Base-by-base conservation (phyloP, 768 basidiomycete genomes). In the Ramaria rubella region DNA sequence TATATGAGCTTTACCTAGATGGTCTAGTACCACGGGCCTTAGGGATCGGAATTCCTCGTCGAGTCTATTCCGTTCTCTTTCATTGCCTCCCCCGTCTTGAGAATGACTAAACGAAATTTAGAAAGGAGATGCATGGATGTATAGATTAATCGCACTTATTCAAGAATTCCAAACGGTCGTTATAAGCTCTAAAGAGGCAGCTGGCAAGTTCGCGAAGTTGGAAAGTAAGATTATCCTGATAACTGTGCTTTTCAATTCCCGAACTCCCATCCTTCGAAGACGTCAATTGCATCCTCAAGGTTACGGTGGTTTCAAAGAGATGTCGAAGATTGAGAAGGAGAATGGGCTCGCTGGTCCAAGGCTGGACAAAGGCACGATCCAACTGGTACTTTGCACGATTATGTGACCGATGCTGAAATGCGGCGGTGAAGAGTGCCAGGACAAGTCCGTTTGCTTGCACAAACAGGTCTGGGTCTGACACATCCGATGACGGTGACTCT, bases 341-440 rank as follows among this genome's bases (percentile, higher is more conserved):
- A 0, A 72, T 65, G 3, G 83, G 74, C 45, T 76, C 76, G 63
- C 90, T 90, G 17, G 92, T 91, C 95, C 94, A 98, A 0, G 89
- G 84, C 58, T 84, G 79, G 60, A 79, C 76, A 79, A 82, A 81
- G 4, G 80, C 86, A 21, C 77, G 73, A 23, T 81, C 77, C 43
- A 97, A 76, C 29, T 90, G 90, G 66, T 98, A 98, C 8, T 87
- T 81, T 7, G 77, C 75, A 2, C 79, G 65, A 62, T 90, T 86
- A 60, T 85, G 83, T 34, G 79, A 77, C 38, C 94, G 81, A 67
- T 90, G 91, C 31, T 85, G 81, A 49, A 83, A 75, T 0, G 90
- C 85, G 30, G 21, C 31, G n/a, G 44, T 48, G 31, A 56, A 56
- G 31, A 56, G 33, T 14, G 55, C 93, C 60, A 89, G 69, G 55